Evolutionary conservation across 139 green algal species (phyloP), one percentile per base, ranked within the genome.

Genomic region (Chlamydomonas incerta): DNA sequence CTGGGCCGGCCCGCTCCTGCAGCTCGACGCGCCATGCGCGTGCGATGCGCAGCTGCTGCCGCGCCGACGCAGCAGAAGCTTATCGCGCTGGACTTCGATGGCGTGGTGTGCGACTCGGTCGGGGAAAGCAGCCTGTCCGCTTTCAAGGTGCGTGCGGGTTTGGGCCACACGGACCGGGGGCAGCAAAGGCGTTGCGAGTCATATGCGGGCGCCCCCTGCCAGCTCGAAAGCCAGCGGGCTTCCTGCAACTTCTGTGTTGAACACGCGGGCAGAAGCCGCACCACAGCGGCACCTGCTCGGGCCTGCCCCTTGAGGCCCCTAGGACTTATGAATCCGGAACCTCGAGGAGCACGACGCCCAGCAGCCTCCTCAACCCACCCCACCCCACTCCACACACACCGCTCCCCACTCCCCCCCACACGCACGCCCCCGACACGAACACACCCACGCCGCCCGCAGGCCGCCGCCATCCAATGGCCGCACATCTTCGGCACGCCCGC

Each of bases 61-160:
- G 41, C 41, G 41, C 6, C 41, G 41, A 47, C 29, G 13, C 35
- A 41, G 46, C 50, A 66, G 60, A 62, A 72, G 50, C 80, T 97
- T 0, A 95, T 95, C 83, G 97, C 97, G 13, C 87, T 99, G 14
- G 98, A 99, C 82, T 99, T 99, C 88, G 98, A 99, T 85, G 98
- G 98, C 24, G 97, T 99, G 13, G 87, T 98, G 1, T 99, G 98
- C 86, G 97, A 99, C 87, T 98, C 94, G 4, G 93, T 93, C 0
- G 96, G 96, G 0, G 98, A 99, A 90, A 98, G 93, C 87, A 96
- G 92, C 37, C 63, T 98, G 0, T 97, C 95, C 28, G 97, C 95
- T 0, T 97, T 97, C 93, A 98, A 97, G 93, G 96, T 97, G 21
- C 3, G 80, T 50, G 41, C 41, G 41, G 41, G 41, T 5, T 50